Evolutionary conservation across 192 early-diverging fungal species (phyloP).

Genomic region (Piromyces sp.): DNA sequence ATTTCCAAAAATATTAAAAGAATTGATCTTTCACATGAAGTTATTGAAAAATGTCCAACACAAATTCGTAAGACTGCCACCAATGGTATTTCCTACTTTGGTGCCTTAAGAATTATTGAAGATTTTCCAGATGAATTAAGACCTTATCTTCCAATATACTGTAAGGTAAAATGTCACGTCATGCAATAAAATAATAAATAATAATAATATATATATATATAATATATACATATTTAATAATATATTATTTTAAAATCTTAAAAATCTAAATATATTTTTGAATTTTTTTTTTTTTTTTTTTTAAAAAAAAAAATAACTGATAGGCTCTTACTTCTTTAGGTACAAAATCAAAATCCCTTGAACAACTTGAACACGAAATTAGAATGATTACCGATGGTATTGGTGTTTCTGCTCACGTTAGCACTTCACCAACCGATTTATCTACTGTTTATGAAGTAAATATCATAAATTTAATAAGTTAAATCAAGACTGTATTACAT

Average conservation of each 20-base stretch:
- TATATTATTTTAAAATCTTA: no score
- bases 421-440: conserved; percentile 32
- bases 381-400: conserved; percentile 73
- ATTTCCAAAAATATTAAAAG: conserved; percentile 29
- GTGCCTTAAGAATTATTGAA: conserved; percentile 44
- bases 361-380: conserved; percentile 74
- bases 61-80: conserved; percentile 66
- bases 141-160: conserved; percentile 60
- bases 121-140: conserved; percentile 45
- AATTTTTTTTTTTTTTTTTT: no score
- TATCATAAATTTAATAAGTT: neutral
- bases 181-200: neutral
- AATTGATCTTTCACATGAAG: conserved; percentile 35
- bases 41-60: conserved; percentile 30
- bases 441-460: neutral
- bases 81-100: conserved; percentile 82
- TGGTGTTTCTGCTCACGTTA: conserved; percentile 40
- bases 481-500: no score
- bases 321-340: conserved; percentile 18
- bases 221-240: no score
- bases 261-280: no score
- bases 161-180: conserved; percentile 23
- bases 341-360: conserved; percentile 29
- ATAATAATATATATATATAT: no score
- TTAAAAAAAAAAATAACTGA: no score